Evolutionary conservation across 2,329 filamentous ascomycete species (phyloP).

Genomic region (Diaporthe sp.): DNA sequence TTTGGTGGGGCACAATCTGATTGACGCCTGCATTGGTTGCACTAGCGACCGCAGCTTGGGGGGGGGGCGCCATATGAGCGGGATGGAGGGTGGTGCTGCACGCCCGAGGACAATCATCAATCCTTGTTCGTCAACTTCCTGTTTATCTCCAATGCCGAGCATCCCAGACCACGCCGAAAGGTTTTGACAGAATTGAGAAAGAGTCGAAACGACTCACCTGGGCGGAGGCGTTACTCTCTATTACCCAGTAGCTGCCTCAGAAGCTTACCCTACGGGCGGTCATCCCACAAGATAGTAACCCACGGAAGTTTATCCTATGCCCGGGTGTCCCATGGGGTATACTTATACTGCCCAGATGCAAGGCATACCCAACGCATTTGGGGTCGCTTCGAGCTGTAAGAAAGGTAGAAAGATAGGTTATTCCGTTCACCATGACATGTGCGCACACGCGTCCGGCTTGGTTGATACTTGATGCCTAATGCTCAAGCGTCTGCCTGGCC

Average conservation of each 20-base stretch:
- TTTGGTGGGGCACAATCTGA: slow-evolving; percentile 34
- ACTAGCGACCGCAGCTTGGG: slow-evolving; percentile 16
- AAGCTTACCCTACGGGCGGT: neutral
- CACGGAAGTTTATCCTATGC: neutral
- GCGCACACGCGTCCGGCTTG: neutral
- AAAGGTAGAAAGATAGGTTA: neutral
- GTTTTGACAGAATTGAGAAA: neutral
- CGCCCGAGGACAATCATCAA: neutral
- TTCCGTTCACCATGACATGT: neutral
- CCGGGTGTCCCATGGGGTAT: neutral
- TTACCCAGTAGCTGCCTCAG: neutral
- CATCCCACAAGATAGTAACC: neutral
- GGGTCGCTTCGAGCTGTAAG: neutral
- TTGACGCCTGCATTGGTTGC: slow-evolving; percentile 23
- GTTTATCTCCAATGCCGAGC: neutral
- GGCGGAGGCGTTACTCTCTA: neutral
- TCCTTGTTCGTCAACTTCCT: slow-evolving; percentile 9
- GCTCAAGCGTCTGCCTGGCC: slow-evolving; percentile 17
- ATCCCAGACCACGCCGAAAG: neutral
- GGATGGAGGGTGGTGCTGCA: neutral
- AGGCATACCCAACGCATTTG: neutral
- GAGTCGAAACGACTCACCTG: neutral
- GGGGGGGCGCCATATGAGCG: neutral
- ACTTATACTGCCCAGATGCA: neutral
- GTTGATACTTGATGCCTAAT: slow-evolving; percentile 8